Conservation (phyloP, 2,329 filamentous ascomycete genomes). For the Apiospora arundinis region DNA sequence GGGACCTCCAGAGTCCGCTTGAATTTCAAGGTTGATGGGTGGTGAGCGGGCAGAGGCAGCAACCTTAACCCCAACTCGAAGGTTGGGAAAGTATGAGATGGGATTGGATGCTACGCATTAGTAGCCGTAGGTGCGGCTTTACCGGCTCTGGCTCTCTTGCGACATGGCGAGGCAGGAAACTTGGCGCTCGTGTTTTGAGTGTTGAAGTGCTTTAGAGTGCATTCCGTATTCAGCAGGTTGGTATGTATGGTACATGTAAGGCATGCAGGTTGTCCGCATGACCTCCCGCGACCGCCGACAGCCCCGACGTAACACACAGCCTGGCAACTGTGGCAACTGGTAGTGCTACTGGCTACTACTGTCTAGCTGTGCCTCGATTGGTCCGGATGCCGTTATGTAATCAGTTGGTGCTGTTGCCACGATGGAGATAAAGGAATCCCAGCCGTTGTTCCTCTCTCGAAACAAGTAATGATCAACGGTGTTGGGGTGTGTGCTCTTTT, state of each 20-base stretch:
- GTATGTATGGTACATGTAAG: neutral
- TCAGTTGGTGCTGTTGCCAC: neutral
- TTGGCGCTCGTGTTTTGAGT: slow-evolving; percentile 11
- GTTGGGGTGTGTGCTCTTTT: neutral
- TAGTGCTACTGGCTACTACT: neutral
- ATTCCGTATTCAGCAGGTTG: neutral
- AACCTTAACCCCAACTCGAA: slow-evolving; percentile 8
- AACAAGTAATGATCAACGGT: slow-evolving; percentile 9
- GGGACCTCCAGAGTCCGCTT: neutral
- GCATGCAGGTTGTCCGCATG: slow-evolving; percentile 3
- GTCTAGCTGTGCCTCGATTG: neutral
- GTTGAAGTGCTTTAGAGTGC: neutral
- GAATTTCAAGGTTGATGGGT: neutral
- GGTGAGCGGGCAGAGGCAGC: slow-evolving; percentile 2
- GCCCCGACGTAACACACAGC: neutral
- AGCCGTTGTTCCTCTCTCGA: neutral
- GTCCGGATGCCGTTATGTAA: neutral
- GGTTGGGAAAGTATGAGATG: slow-evolving; percentile 2
- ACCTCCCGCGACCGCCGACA: slow-evolving; percentile 5
- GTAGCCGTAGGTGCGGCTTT: neutral
- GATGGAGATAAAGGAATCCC: slow-evolving; percentile 12
- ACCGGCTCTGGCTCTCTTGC: neutral
- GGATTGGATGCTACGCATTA: neutral
- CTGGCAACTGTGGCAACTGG: no score
- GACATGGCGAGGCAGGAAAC: slow-evolving; percentile 6